A percentile compares a stretch with the other conserved stretches of the same genome.
Conservation (phyloP, 805 yeast species). For the Starmerella floricola region DNA sequence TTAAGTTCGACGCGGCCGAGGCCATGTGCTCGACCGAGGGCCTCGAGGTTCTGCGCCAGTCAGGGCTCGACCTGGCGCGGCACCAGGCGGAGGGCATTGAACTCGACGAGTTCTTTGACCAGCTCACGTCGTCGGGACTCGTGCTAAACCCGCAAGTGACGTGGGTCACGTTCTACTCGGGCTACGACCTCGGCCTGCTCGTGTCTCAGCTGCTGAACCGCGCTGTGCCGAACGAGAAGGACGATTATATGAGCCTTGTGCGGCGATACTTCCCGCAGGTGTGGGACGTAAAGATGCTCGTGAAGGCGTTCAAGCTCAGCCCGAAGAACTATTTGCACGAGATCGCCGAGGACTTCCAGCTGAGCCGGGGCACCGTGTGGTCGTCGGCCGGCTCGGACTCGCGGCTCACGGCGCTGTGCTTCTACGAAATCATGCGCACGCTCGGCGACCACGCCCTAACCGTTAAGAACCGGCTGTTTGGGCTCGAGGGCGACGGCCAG, state of each 20-base stretch:
- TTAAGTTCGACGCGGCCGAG: constrained; percentile 55
- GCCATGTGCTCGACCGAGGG: constrained; percentile 87
- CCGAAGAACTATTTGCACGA: constrained; percentile 30
- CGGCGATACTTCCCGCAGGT: constrained; percentile 64
- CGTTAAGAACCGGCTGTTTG: constrained; percentile 30
- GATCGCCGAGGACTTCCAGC: constrained; percentile 34
- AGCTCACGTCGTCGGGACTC: constrained; percentile 75
- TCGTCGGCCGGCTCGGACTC: constrained; percentile 38
- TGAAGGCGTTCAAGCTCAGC: constrained; percentile 29
- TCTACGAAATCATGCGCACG: constrained; percentile 33
- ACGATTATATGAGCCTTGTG: constrained; percentile 63
- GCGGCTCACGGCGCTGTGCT: constrained; percentile 33
- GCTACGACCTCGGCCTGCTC: constrained; percentile 88
- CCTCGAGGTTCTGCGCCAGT: constrained; percentile 60
- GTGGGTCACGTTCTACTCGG: constrained; percentile 89
- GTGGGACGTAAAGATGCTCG: constrained; percentile 59
- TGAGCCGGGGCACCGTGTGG: constrained; percentile 29
- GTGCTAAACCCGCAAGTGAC: constrained; percentile 56
- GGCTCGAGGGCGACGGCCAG: constrained; percentile 27
- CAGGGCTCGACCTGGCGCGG: constrained; percentile 69
- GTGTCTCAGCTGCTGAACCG: constrained; percentile 63
- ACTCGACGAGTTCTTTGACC: constrained; percentile 67
- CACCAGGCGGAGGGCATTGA: constrained; percentile 71
- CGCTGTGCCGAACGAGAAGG: constrained; percentile 66
- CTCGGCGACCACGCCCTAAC: constrained; percentile 27